Base-by-base conservation (phyloP, 1,284 basidiomycete genomes). In the Flammula alnicola region DNA sequence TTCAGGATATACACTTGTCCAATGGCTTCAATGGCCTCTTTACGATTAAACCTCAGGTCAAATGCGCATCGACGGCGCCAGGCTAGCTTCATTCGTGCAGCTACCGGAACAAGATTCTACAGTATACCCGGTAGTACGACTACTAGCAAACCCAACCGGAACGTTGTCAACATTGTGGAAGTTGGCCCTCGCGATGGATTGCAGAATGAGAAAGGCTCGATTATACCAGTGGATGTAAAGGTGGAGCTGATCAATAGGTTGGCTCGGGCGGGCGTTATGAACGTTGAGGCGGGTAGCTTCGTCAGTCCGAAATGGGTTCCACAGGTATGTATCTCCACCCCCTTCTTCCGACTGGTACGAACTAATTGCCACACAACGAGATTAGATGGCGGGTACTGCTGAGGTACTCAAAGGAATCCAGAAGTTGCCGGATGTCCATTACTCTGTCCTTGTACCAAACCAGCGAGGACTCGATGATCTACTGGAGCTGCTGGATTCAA, bases 281-380 rank as follows among this genome's bases (percentile, higher is more conserved):
- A 76, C 47, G 88, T 98, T 56, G 95, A 98, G 71, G 83, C 86
- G 0, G 95, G 95, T 4, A 91, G 91, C 62, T 97, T 97, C 63
- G 95, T 98, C 47, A 91, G 91, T 65, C 88, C 89, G 0, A 94
- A 93, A 67, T 95, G 93, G 89, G 91, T 97, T 12, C 94, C 93
- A 0, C 91, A 95, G 80, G 92, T 88, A 55, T 52, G 83, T 72
- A 3, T 1, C 11, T 6, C 27, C 14, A 12, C 7, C 19, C 32
- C 14, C 14, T 23, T 37, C 17, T 22, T 23, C 31, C 20, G 11
- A 32, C 3, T 3, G 12, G 4, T 30, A 27, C 4, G 17, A 11
- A 23, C 23, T 42, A 14, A 38, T 33, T 22, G 4, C n/a, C n/a
- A n/a, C n/a, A n/a, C n/a, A n/a, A n/a, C 8, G 33, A 41, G 25